A percentile compares a stretch with the other conserved stretches of the same genome.
Conservation (phyloP, 371 early-diverging fungal species). For the Zychaea mexicana region DNA sequence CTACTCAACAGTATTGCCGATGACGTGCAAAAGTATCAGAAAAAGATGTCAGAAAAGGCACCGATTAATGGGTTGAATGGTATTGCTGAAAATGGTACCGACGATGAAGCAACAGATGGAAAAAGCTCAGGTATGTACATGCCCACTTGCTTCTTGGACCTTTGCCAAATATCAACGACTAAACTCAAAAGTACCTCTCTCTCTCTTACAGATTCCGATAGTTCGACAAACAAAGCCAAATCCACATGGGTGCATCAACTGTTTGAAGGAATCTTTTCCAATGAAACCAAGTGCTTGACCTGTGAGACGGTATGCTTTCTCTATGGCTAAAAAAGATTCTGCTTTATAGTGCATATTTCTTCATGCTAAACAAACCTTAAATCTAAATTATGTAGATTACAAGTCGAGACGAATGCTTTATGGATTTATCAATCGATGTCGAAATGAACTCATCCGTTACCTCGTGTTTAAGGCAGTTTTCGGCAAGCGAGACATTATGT, state of each 20-base stretch:
- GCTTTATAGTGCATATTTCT: not conserved
- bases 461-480: slow-evolving; percentile 90
- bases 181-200: no score
- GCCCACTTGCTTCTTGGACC: no score
- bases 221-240: slow-evolving; percentile 15
- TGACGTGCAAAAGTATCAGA: slow-evolving; percentile 70
- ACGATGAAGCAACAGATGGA: not conserved
- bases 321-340: not conserved
- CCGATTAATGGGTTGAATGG: slow-evolving; percentile 11
- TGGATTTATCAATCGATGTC: slow-evolving; percentile 95
- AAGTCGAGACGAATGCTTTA: slow-evolving; percentile 90
- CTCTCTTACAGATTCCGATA: slow-evolving; percentile 13
- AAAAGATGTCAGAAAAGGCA: slow-evolving; percentile 14
- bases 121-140: not conserved
- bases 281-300: slow-evolving; percentile 94
- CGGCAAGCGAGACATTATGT: slow-evolving; percentile 91
- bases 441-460: slow-evolving; percentile 94
- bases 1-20: slow-evolving; percentile 91
- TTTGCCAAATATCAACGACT: not conserved
- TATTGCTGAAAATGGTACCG: slow-evolving; percentile 3
- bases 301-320: slow-evolving; percentile 81
- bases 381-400: slow-evolving; percentile 64
- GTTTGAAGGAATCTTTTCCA: slow-evolving; percentile 93
- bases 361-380: not conserved
- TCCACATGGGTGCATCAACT: slow-evolving; percentile 94